These are phyloP conservation scores for Lophiostoma macrostomum DNA, from an alignment of 495 filamentous ascomycete species.

Conservation along the genomic window DNA sequence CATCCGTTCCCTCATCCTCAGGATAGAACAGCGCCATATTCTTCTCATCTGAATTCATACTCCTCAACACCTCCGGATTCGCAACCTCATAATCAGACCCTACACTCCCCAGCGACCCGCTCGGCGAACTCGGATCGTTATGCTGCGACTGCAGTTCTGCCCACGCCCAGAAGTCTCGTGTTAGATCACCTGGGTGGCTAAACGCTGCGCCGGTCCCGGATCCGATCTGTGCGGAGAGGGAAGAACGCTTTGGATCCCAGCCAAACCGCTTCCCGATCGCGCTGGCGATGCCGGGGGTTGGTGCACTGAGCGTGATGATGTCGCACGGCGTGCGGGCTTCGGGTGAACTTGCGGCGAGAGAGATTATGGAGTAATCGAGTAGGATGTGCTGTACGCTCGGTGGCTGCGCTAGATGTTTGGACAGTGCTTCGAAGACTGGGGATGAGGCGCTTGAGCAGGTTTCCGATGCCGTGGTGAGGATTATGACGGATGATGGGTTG, in stretches of 20 bases:
- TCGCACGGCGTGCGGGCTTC: constrained; percentile 6
- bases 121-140: too few species aligned
- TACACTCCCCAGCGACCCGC: too few species aligned
- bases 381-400: constrained; percentile 17
- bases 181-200: constrained; percentile 15
- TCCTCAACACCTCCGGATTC: constrained; percentile 10
- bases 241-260: constrained; percentile 21
- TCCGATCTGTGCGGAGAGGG: constrained; percentile 7
- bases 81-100: too few species aligned
- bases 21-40: constrained; percentile 18
- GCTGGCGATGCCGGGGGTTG: constrained; percentile 13
- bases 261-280: constrained; percentile 26
- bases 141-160: constrained; percentile 1
- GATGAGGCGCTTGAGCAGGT: constrained; percentile 8
- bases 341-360: constrained; percentile 3
- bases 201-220: not conserved
- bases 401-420: not conserved
- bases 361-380: constrained; percentile 15
- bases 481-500: not conserved
- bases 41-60: constrained; percentile 26
- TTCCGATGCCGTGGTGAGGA: constrained; percentile 20
- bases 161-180: constrained; percentile 27
- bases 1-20: constrained; percentile 3
- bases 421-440: constrained; percentile 14
- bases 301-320: constrained; percentile 10